Conservation (phyloP, 495 filamentous ascomycete genomes). For the Schizothecium vesticola region DNA sequence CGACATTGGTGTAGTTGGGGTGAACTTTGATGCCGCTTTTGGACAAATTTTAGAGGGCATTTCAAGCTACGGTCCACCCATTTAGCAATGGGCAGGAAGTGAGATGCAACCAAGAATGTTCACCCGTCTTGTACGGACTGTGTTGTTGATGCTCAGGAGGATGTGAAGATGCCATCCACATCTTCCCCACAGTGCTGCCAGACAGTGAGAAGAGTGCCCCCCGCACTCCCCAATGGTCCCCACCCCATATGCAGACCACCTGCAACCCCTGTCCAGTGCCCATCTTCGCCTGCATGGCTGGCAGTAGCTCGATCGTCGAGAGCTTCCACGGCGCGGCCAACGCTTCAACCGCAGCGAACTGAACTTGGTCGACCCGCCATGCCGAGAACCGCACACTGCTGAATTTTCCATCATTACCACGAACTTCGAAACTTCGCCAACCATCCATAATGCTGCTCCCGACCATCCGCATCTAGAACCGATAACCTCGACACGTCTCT, state of each 20-base stretch:
- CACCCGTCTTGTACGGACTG: background rate
- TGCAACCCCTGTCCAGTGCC: background rate
- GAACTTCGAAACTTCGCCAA: background rate
- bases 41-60: too few species aligned
- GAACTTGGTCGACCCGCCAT: background rate
- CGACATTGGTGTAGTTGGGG: background rate
- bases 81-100: too few species aligned
- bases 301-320: background rate
- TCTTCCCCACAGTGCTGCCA: background rate
- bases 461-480: background rate
- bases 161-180: too few species aligned
- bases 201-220: background rate
- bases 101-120: too few species aligned
- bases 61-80: too few species aligned
- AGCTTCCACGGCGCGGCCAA: background rate
- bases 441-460: slow-evolving; percentile 7
- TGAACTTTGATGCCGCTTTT: background rate
- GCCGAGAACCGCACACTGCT: background rate
- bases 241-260: background rate
- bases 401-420: background rate
- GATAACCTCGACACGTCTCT: background rate
- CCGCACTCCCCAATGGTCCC: background rate
- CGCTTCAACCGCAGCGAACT: background rate
- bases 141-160: background rate
- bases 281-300: background rate